Evolutionary conservation across 1,284 basidiomycete species (phyloP), one percentile per base, ranked within the genome.

Genomic region (Rhizoctonia solani): DNA sequence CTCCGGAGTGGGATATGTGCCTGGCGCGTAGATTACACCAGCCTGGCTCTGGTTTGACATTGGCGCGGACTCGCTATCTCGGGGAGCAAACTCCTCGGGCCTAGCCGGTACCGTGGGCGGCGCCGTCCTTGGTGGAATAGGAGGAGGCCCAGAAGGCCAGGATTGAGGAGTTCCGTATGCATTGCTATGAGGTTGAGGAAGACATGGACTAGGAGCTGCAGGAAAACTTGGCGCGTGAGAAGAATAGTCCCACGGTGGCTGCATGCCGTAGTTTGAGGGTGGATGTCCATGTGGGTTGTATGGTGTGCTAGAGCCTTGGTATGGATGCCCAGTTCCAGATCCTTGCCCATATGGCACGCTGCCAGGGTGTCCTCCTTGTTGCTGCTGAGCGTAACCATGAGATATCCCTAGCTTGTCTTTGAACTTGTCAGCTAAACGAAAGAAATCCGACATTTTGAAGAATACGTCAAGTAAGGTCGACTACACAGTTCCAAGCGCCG

Each of bases 1-100:
- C 41, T 74, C 73, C 13, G 73, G 73, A 2, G 73, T 74, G 23
- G 72, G 73, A 53, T 72, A 74, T 16, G 58, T 54, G 13, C 73
- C 73, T 58, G 73, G 72, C 2, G 69, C 37, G 59, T 71, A 73
- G 29, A 71, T 67, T n/a, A 68, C 69, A 27, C 73, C 73, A 14
- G 71, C 69, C 4, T 54, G 27, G 25, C 19, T 27, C 21, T 47
- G 27, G 13, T 58, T 34, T 34, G 32, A 19, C 37, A 13, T 29
- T 14, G 19, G 25, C 21, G 50, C 29, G 50, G 27, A n/a, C 11
- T 39, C 47, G n/a, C 23, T 6, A 8, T 63, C 47, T 8, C n/a
- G 46, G 6, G 14, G n/a, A 47, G 47, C 11, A 34, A 9, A 25
- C 19, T 23, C 14, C 14, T 8, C 30, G n/a, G 46, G 58, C 32